A percentile compares a stretch with the other conserved stretches of the same genome.
Evolutionary conservation across 805 yeast species (phyloP).

Genomic region (Ogataea pini): DNA sequence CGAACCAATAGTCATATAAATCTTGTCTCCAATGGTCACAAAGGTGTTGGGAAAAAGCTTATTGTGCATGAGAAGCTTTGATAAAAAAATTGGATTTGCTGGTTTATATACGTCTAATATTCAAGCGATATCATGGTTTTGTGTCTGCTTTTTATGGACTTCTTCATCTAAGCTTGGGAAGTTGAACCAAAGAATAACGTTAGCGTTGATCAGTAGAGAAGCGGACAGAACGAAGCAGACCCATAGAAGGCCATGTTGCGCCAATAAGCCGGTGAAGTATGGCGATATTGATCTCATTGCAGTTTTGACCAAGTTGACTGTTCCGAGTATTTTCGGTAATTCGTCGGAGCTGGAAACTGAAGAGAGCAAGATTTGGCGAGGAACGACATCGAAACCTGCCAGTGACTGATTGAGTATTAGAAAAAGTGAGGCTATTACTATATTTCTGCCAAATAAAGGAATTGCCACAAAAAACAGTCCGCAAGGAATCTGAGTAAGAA

Average conservation of each 20-base stretch:
- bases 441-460: slow-evolving; percentile 43
- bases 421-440: slow-evolving; percentile 48
- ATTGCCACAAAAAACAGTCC: slow-evolving; percentile 59
- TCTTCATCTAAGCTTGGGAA: slow-evolving; percentile 43
- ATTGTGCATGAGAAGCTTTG: slow-evolving; percentile 26
- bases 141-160: slow-evolving; percentile 21
- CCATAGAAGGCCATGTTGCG: slow-evolving; percentile 48
- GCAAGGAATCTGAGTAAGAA: slow-evolving; percentile 76
- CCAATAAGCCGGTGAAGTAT: slow-evolving; percentile 71
- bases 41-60: slow-evolving; percentile 29
- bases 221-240: slow-evolving; percentile 56
- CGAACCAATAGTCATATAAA: slow-evolving; percentile 30
- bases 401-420: slow-evolving; percentile 61
- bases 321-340: slow-evolving; percentile 76
- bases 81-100: not conserved
- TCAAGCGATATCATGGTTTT: slow-evolving; percentile 13
- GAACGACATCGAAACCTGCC: slow-evolving; percentile 87
- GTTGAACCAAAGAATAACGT: slow-evolving; percentile 42
- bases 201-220: slow-evolving; percentile 50
- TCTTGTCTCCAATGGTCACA: slow-evolving; percentile 11
- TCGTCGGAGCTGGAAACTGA: slow-evolving; percentile 62
- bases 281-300: slow-evolving; percentile 85
- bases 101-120: not conserved
- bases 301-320: slow-evolving; percentile 84
- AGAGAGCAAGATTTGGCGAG: slow-evolving; percentile 79